A percentile compares a stretch with the other conserved stretches of the same genome.
Evolutionary conservation across 805 yeast species (phyloP).

Genomic region (Candida bentonensis): DNA sequence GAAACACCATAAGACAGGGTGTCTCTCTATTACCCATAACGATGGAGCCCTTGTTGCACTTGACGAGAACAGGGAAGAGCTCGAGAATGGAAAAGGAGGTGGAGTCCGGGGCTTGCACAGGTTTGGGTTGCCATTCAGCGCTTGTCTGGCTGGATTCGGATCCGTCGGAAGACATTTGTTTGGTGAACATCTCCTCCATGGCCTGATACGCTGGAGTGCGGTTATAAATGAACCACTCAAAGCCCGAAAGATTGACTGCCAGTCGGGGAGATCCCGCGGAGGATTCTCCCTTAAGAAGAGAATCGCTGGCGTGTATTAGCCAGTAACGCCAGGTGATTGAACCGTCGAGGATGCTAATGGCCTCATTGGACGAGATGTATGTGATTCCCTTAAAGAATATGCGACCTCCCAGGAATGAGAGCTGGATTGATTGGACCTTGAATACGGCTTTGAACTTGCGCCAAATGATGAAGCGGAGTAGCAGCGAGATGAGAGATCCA

Average conservation of each 20-base stretch:
- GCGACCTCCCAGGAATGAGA: conserved; percentile 75
- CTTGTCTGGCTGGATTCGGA: not conserved
- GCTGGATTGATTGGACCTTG: conserved; percentile 55
- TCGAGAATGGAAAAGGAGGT: not conserved
- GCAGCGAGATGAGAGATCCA: conserved; percentile 42
- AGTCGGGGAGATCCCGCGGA: conserved; percentile 6
- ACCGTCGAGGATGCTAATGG: conserved; percentile 57
- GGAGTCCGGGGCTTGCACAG: not conserved
- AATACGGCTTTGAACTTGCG: conserved; percentile 40
- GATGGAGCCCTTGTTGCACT: conserved; percentile 51
- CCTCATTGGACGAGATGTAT: conserved; percentile 57
- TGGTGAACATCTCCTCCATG: conserved; percentile 27
- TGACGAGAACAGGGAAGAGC: conserved; percentile 48
- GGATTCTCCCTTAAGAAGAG: conserved; percentile 12
- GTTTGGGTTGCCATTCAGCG: conserved; percentile 2
- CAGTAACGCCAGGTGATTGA: conserved; percentile 86
- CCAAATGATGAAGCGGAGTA: conserved; percentile 50
- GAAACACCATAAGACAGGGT: conserved; percentile 52
- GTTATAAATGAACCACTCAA: conserved; percentile 75
- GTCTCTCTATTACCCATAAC: conserved; percentile 73
- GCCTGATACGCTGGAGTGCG: conserved; percentile 64
- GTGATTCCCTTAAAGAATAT: conserved; percentile 63
- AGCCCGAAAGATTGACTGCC: conserved; percentile 50
- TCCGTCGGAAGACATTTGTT: conserved; percentile 2
- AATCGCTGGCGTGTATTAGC: conserved; percentile 33